Base-by-base conservation (phyloP, 1,284 basidiomycete genomes). In the Leccinum pachyderme region DNA sequence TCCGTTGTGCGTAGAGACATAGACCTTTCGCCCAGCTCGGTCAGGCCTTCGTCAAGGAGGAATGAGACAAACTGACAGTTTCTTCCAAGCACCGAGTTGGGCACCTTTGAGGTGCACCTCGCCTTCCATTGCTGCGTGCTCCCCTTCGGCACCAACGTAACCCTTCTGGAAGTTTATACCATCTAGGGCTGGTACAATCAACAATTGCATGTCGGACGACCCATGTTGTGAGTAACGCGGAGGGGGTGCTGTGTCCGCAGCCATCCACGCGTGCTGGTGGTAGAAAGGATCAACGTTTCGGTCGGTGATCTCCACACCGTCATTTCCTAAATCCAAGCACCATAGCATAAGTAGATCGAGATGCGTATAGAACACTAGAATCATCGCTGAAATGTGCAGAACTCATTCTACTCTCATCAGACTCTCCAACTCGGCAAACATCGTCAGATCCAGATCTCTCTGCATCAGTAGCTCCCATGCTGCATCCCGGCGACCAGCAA, bases 51-150 rank as follows among this genome's bases (percentile, higher is more conserved):
- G 48, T 15, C 44, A 43, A 45, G 44, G 51, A 55, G 59, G 55
- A 53, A 24, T 43, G 25, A 28, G 49, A 39, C 13, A 39, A 49
- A 69, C 62, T 63, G 56, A 90, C 90, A 91, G 74, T 76, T 81
- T 82, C 57, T 77, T 73, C 86, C 88, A 92, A 52, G 70, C 72
- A 58, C 74, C 75, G 39, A 76, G 72, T 48, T 79, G 77, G 37
- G 78, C 77, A 53, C 82, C 86, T 69, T 92, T 92, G 59, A 92
- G 77, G 66, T 90, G 89, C 32, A 92, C 74, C 69, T 92, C 90
- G 52, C 89, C 89, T 68, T 92, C 90, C 54, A 92, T 81, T 13
- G 89, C 85, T 24, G 90, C 87, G 51, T 77, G 79, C 70, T 92
- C 90, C 45, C 79, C 86, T 54, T 90, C 87, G 22, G 86, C 87